Evolutionary conservation across 192 early-diverging fungal species (phyloP).

Genomic region (Coemansia sp.): DNA sequence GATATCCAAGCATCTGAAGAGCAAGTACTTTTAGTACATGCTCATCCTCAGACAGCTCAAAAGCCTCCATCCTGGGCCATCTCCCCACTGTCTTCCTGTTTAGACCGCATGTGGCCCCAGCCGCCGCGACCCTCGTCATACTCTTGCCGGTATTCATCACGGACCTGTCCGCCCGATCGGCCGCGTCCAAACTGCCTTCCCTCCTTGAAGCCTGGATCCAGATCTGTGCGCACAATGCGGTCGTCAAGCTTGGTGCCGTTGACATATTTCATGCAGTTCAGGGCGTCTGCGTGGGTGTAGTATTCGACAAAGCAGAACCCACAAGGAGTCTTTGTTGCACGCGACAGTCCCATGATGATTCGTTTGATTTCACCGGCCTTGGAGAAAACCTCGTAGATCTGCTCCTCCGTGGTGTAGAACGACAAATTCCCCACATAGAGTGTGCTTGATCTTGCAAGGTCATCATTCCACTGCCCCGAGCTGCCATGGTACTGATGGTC

Average conservation of each 20-base stretch:
- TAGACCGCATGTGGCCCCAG: conserved; percentile 81
- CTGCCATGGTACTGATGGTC: conserved; percentile 73
- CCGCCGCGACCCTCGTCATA: conserved; percentile 96
- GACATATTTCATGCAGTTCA: conserved; percentile 91
- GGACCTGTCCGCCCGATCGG: conserved; percentile 89
- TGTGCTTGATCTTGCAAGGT: conserved; percentile 64
- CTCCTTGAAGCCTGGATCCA: conserved; percentile 92
- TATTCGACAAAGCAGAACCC: conserved; percentile 99
- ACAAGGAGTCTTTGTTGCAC: conserved; percentile 91
- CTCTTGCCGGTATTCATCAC: conserved; percentile 93
- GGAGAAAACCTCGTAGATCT: conserved; percentile 93
- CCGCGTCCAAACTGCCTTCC: conserved; percentile 96
- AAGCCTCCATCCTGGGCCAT: conserved; percentile 54
- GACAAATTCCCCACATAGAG: conserved; percentile 97
- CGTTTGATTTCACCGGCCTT: conserved; percentile 97
- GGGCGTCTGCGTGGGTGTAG: conserved; percentile 86
- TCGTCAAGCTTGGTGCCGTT: conserved; percentile 96
- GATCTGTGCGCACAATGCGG: conserved; percentile 88
- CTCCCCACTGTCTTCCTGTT: conserved; percentile 64
- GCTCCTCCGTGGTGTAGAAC: conserved; percentile 98
- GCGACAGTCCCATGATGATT: conserved; percentile 97
- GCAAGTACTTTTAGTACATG: not conserved
- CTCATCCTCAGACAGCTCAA: not conserved
- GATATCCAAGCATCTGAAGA: not conserved
- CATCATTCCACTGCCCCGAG: conserved; percentile 32